Percentiles rank a stretch among this genome's conserved stretches.
Evolutionary conservation across 2,329 filamentous ascomycete species (phyloP).

Genomic region (Xylaria sp.): DNA sequence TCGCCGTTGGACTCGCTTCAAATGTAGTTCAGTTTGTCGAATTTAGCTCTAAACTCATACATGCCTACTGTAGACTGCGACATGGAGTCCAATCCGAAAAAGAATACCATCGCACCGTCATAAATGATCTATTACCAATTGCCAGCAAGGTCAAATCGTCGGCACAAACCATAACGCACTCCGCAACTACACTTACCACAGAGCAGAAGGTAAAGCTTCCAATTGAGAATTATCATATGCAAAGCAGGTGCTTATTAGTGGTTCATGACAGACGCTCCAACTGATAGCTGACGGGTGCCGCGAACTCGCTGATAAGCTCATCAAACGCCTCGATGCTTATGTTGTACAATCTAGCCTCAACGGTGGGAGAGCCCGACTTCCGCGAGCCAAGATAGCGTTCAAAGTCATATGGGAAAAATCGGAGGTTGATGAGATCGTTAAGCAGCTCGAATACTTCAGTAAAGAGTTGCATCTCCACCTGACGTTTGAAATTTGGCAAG

Average conservation of each 20-base stretch:
- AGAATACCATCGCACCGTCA: not conserved
- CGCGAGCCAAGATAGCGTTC: not conserved
- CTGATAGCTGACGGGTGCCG: not conserved
- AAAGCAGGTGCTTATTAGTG: not conserved
- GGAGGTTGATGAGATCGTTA: not conserved
- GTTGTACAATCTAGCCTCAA: not conserved
- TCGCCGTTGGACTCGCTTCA: constrained; percentile 40
- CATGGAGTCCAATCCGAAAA: not conserved
- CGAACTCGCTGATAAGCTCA: not conserved
- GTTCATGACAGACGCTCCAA: not conserved
- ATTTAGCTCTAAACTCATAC: not conserved
- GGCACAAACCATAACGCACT: not conserved
- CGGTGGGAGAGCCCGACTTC: not conserved
- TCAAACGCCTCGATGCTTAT: not conserved
- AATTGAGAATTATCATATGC: not conserved
- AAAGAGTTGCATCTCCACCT: not conserved
- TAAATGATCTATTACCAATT: not conserved
- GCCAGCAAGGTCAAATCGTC: not conserved
- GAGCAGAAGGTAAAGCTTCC: constrained; percentile 2
- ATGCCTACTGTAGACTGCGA: not conserved
- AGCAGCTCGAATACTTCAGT: not conserved
- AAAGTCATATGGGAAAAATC: not conserved
- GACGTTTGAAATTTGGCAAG: not conserved
- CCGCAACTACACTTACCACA: not conserved
- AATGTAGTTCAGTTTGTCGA: constrained; percentile 33